Conservation (phyloP, 768 basidiomycete species). For the Suillus tomentosus region DNA sequence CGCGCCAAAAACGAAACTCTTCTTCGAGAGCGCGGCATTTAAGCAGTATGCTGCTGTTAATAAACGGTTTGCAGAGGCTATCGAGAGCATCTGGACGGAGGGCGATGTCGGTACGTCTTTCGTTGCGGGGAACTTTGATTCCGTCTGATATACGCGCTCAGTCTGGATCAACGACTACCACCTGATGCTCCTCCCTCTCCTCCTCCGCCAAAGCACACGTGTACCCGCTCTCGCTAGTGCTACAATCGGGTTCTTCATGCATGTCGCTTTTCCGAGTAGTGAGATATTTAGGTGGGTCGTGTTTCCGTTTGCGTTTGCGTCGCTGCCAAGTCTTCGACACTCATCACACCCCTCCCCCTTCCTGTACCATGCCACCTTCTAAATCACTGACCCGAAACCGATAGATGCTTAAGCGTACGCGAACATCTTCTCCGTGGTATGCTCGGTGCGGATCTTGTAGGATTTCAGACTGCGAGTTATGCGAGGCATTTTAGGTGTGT, state of each 20-base stretch:
- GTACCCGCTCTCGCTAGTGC: conserved; percentile 42
- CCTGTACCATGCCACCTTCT: too few species aligned
- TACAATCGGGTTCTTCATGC: conserved; percentile 86
- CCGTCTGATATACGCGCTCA: conserved; percentile 6
- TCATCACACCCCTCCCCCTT: not conserved
- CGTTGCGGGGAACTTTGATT: not conserved
- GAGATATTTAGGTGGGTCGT: conserved; percentile 69
- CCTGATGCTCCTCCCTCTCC: conserved; percentile 86
- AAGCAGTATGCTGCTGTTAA: conserved; percentile 90
- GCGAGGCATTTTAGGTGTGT: conserved; percentile 66
- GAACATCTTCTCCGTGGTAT: conserved; percentile 81
- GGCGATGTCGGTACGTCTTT: conserved; percentile 72
- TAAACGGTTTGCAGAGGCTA: conserved; percentile 83
- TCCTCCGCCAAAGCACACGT: conserved; percentile 62
- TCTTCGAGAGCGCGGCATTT: conserved; percentile 79
- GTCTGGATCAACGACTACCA: conserved; percentile 96
- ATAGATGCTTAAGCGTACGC: conserved; percentile 77
- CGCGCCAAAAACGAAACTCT: conserved; percentile 80
- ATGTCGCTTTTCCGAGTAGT: conserved; percentile 93
- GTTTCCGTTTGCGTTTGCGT: not conserved
- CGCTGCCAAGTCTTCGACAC: too few species aligned
- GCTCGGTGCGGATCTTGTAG: conserved; percentile 91
- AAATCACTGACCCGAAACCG: not conserved
- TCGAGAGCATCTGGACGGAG: conserved; percentile 77
- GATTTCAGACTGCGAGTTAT: conserved; percentile 87